Percentiles rank a stretch among this genome's conserved stretches.
These are phyloP conservation scores for Termitomyces sp. DNA, from an alignment of 768 basidiomycete genomes.

Conservation along the genomic window DNA sequence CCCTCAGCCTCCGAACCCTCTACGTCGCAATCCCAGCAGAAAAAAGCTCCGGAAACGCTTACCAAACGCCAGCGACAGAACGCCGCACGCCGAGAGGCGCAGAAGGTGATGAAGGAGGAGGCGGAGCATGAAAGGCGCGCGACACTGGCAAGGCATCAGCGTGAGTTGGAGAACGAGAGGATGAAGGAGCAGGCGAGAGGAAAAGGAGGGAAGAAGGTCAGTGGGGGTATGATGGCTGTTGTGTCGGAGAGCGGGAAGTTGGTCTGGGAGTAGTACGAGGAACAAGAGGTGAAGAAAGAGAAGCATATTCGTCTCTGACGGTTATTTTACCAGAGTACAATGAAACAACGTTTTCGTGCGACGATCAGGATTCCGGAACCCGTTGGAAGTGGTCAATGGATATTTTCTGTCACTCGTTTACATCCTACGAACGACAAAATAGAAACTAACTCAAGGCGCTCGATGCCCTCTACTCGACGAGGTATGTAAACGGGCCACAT, in stretches of 20 bases:
- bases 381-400: not conserved
- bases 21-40: slow-evolving; percentile 3
- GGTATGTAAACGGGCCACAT: too few relatives aligned
- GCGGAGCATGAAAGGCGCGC: slow-evolving; percentile 48
- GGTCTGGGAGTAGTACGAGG: slow-evolving; percentile 30
- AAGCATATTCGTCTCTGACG: not conserved
- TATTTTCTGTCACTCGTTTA: too few relatives aligned
- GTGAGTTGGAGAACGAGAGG: slow-evolving; percentile 51
- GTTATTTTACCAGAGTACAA: not conserved
- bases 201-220: slow-evolving; percentile 28
- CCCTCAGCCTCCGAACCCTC: slow-evolving; percentile 4
- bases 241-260: slow-evolving; percentile 55
- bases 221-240: slow-evolving; percentile 62
- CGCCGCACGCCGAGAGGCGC: slow-evolving; percentile 51
- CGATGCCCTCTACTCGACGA: too few relatives aligned
- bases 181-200: slow-evolving; percentile 41
- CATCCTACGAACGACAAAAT: too few relatives aligned
- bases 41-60: slow-evolving; percentile 37
- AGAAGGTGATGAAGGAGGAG: slow-evolving; percentile 47
- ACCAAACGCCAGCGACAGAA: slow-evolving; percentile 75
- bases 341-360: not conserved
- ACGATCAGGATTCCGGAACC: not conserved
- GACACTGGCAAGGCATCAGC: slow-evolving; percentile 53
- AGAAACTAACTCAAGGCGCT: too few relatives aligned
- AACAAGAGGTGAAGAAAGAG: not conserved